Evolutionary conservation across 108 stramenopile genomes (phyloP), one percentile per base, ranked within the genome.

Genomic region (Cyclotella distinguenda): DNA sequence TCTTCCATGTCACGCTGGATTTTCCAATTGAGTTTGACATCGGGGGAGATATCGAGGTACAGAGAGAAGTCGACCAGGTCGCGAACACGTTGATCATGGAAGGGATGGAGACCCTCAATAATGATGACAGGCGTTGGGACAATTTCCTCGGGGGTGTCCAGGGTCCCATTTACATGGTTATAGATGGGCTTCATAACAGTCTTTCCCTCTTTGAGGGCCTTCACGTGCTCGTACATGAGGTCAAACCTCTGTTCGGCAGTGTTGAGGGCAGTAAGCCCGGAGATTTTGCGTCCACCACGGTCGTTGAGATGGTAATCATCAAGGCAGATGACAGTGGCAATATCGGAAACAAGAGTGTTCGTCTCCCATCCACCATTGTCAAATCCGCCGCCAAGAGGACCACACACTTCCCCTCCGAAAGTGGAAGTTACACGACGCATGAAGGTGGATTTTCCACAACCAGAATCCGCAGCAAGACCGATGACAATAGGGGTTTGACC

Each of bases 131-230:
- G 97, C 49, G 97, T 97, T 42, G 97, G 87, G 66, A 90, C 93
- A 64, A 97, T 84, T 65, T 85, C 90, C 80, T 97, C 97, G 36
- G 97, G 97, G 22, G 81, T 78, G 81, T 97, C 97, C 59, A 97
- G 94, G 64, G 97, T 97, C 67, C 97, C 97, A 82, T 97, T 97
- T 53, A 96, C 97, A 88, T 97, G 97, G 84, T 97, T 97, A 95
- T 97, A 97, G 68, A 97, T 97, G 78, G 97, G 97, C 92, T 97
- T 97, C 63, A 72, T 69, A 64, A 97, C 65, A 33, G 90, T 80
- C 78, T 96, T 84, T 71, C 97, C 97, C 35, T 85, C 81, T 90
- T 97, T 97, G 74, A 97, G 88, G 27, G 89, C 95, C 65, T 81
- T 82, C 68, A 97, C 83, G 64, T 96, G 95, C 79, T 97, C 95